Base-by-base conservation (phyloP, 768 basidiomycete species). In the Kwoniella sp. region DNA sequence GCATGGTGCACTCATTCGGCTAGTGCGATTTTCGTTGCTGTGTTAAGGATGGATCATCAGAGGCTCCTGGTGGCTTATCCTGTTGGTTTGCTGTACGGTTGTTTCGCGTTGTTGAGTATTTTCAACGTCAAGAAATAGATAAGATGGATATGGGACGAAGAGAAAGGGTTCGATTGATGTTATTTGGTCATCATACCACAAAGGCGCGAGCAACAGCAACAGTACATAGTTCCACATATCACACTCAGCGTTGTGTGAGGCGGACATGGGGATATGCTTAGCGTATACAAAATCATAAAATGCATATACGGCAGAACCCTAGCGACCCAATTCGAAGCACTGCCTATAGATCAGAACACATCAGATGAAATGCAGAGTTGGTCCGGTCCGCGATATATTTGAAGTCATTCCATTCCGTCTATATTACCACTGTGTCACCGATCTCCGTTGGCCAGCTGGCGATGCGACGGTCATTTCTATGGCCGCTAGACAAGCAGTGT, bases 1-100 rank as follows among this genome's bases (percentile, higher is more conserved):
- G 79, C 91, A 49, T 99, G 96, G 96, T 98, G 93, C 82, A 96
- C 96, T 36, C 92, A 95, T 74, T 86, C 94, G 6, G 95, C 96
- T 12, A 94, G 91, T 1, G 89, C 88, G 15, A 98, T 99, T 60
- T 98, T 99, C 72, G 92, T 95, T 9, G 89, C 91, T 1, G 93
- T 97, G 40, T 83, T 99, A 55, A 86, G 91, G 68, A 94, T 99
- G 91, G 92, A 91, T 9, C 90, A 94, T 68, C 96, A 99, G 78
- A 85, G 94, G 52, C 83, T 97, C 26, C 86, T 99, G 24, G 93
- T 99, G 44, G 96, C 94, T 68, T 99, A 99, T 81, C 96, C 96
- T 12, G 88, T 98, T 55, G 92, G 91, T 37, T 81, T 99, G 56
- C 83, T 98, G 24, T 99, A 96, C 72, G 92, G 92, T 21, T 95